A percentile compares a stretch with the other conserved stretches of the same genome.
Evolutionary conservation across 2,329 filamentous ascomycete genomes (phyloP).

Genomic region (Phyllosticta citriasiana): DNA sequence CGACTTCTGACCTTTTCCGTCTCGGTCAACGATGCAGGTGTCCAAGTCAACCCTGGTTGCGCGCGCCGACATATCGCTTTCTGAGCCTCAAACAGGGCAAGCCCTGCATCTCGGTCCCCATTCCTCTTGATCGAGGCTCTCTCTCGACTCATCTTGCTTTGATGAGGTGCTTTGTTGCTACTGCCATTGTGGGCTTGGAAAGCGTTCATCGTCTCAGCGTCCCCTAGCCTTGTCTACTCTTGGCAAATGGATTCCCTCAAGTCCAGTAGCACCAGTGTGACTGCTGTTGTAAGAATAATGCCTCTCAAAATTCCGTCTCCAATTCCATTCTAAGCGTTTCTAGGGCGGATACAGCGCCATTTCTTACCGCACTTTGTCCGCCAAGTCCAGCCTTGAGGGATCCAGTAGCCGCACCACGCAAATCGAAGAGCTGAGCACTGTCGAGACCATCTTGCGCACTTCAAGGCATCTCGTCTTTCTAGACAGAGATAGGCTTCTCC

Average conservation of each 20-base stretch:
- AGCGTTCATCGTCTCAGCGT: conserved; percentile 8
- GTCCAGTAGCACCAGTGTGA: conserved; percentile 4
- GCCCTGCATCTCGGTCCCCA: conserved; percentile 12
- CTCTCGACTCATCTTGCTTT: conserved; percentile 19
- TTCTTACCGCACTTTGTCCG: conserved; percentile 3
- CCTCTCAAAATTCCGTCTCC: neutral
- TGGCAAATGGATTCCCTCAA: conserved; percentile 10
- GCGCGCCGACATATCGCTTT: neutral
- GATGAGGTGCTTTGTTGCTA: conserved; percentile 9
- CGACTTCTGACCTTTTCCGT: neutral
- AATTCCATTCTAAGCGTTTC: neutral
- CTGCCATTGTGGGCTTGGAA: conserved; percentile 4
- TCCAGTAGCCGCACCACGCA: neutral
- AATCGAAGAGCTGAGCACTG: conserved; percentile 1
- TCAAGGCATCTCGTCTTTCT: conserved; percentile 3
- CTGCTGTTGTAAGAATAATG: conserved; percentile 4
- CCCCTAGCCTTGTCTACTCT: conserved; percentile 6
- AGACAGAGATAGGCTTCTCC: neutral
- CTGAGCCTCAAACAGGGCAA: neutral
- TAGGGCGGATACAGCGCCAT: conserved; percentile 5
- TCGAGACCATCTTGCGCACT: conserved; percentile 9
- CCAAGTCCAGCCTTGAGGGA: neutral
- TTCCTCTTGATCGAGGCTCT: conserved; percentile 23
- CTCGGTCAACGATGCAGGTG: conserved; percentile 5
- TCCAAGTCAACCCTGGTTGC: neutral